Evolutionary conservation across 352 stramenopile species (phyloP), one percentile per base, ranked within the genome.

Genomic region (Globisporangium nodosum): DNA sequence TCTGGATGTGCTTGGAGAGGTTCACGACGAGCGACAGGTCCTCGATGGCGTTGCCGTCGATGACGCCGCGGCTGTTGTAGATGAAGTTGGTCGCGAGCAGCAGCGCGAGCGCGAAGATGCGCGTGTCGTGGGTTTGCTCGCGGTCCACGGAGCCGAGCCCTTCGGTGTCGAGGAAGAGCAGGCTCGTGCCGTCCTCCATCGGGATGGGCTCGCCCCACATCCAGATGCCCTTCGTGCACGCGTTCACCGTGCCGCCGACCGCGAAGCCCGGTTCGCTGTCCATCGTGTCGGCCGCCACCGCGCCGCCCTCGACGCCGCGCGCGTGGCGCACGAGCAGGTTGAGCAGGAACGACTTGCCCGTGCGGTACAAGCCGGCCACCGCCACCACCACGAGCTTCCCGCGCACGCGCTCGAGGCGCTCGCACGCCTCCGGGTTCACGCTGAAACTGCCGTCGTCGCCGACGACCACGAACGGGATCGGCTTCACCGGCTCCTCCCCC

Each of bases 221-320:
- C 88, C 89, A 97, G 58, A 97, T 96, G 53, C 89, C 89, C 58
- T 96, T 94, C 13, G 89, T 97, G 59, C 89, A 96, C 2, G 87
- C 88, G 47, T 96, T 94, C 0, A 96, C 78, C 0, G 87, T 96
- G 20, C 61, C 82, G 16, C 88, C 89, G 15, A 97, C 88, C 0
- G 74, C 69, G 59, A 97, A 97, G 16, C 85, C 87, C 4, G 50
- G 50, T 2, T 58, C 49, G 30, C 51, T 58, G 31, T 58, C 49
- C 58, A 61, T 57, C 3, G 60, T 37, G 30, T 55, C 54, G 43
- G 50, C 59, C 21, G 63, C 63, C 16, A 56, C 46, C 27, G 54
- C 52, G 24, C 46, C 5, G 18, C 53, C 59, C 18, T 77, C 66
- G 50, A 82, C 68, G 21, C 52, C 65, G 60, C 78, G 75, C 39